A percentile compares a stretch with the other conserved stretches of the same genome.
Conservation (phyloP, 345 rosid genomes). For the Salix dunnii region DNA sequence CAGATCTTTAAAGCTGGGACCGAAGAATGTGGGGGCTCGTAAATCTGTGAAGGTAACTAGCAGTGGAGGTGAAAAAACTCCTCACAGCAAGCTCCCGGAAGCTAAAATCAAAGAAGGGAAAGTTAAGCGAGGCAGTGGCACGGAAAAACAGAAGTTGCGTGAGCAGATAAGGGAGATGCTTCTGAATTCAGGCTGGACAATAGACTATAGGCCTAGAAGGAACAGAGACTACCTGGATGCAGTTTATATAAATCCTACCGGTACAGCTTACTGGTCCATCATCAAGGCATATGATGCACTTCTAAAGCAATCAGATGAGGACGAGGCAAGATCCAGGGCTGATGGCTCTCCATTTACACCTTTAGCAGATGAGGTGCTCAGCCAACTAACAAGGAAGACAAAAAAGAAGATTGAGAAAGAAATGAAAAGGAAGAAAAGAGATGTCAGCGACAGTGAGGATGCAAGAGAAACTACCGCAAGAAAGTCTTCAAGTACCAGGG, state of each 20-base stretch:
- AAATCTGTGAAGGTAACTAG: constrained; percentile 19
- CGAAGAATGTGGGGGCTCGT: not conserved
- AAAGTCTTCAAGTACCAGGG: constrained; percentile 17
- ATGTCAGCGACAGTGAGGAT: constrained; percentile 14
- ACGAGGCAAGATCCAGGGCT: constrained; percentile 13
- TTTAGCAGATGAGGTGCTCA: constrained; percentile 30
- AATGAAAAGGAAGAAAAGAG: constrained; percentile 31
- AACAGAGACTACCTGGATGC: constrained; percentile 38
- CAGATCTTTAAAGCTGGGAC: constrained; percentile 18
- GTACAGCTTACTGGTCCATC: constrained; percentile 38
- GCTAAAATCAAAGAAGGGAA: constrained; percentile 46
- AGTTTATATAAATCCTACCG: constrained; percentile 29
- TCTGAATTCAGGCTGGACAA: constrained; percentile 31
- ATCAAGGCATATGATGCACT: constrained; percentile 39
- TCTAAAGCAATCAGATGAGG: constrained; percentile 29
- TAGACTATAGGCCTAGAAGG: constrained; percentile 37
- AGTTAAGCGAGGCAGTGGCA: constrained; percentile 78
- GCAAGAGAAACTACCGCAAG: constrained; percentile 10
- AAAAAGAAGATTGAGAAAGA: constrained; percentile 35
- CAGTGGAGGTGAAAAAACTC: constrained; percentile 39
- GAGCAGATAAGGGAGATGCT: constrained; percentile 76
- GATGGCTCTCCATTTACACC: constrained; percentile 21
- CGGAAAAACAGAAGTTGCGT: constrained; percentile 87
- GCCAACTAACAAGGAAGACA: constrained; percentile 32
- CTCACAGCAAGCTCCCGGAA: constrained; percentile 36